These are phyloP conservation scores for Dothistroma pini DNA, from an alignment of 2,329 filamentous ascomycete species.

Conservation along the genomic window DNA sequence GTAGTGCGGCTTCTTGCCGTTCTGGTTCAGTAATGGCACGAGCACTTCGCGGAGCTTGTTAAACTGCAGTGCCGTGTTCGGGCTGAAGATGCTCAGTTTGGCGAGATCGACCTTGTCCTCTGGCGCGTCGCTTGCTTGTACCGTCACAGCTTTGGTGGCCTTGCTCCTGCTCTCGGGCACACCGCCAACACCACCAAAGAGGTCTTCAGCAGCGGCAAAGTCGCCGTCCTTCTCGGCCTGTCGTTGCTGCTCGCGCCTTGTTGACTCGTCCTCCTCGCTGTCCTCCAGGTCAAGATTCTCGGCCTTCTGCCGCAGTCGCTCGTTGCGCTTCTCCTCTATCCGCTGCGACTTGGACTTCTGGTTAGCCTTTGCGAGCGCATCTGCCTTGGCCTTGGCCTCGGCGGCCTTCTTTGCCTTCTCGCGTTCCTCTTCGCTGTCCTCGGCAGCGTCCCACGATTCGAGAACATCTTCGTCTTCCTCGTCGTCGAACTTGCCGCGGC, in stretches of 20 bases:
- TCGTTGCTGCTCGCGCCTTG: constrained; percentile 69
- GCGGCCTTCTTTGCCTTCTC: constrained; percentile 88
- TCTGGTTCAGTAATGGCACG: constrained; percentile 69
- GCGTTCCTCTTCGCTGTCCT: constrained; percentile 94
- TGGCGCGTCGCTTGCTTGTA: constrained; percentile 68
- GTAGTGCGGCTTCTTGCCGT: constrained; percentile 88
- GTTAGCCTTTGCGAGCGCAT: constrained; percentile 79
- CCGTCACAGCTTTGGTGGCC: constrained; percentile 62
- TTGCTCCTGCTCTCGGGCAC: constrained; percentile 66
- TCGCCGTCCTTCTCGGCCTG: constrained; percentile 83
- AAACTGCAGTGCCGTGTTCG: constrained; percentile 82
- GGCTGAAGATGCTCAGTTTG: constrained; percentile 80
- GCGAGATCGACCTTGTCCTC: constrained; percentile 77
- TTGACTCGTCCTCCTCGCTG: constrained; percentile 68
- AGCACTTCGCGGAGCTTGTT: constrained; percentile 72
- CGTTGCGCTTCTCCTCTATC: constrained; percentile 69
- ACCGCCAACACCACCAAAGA: constrained; percentile 73
- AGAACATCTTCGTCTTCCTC: constrained; percentile 88
- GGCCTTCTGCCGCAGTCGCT: constrained; percentile 56
- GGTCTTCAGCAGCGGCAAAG: constrained; percentile 82
- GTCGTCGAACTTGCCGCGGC: constrained; percentile 77
- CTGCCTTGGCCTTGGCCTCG: constrained; percentile 83
- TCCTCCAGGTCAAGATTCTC: constrained; percentile 55
- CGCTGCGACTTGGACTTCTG: constrained; percentile 89
- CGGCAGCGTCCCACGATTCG: constrained; percentile 94